Base-by-base conservation (phyloP, 2,329 filamentous ascomycete species). In the Penicillium sp. region DNA sequence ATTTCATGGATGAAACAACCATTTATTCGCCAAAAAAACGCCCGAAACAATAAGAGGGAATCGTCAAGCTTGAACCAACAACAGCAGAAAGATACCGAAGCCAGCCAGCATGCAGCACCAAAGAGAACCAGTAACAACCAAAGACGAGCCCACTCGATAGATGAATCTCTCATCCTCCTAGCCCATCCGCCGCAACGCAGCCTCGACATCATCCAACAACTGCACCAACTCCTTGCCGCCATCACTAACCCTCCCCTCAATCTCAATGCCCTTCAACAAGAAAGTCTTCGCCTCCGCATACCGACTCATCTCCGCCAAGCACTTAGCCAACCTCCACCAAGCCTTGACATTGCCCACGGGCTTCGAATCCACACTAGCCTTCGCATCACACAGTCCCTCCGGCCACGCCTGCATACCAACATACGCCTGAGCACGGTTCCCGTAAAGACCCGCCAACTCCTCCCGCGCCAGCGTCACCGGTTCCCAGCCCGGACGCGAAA, bases 291-390 rank as follows among this genome's bases (percentile, higher is more conserved):
- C 93, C 85, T 98, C 94, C 58, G 91, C 87, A 71, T 91, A 79
- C 62, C 94, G 79, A 1, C 90, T 90, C 95, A 98, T 98, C 86
- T 99, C 95, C 67, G 89, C 79, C 73, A 98, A 78, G 74, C 92
- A 96, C 80, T 87, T 88, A 10, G 91, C 95, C 63, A 91, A 83
- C 63, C 95, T 84, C 89, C 92, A 97, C 92, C 94, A 98, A 0
- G 89, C 93, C 86, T 98, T 98, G 1, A 91, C 88, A 76, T 99
- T 98, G 42, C 90, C 93, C 45, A 89, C 85, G 67, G 88, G 86
- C 83, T 94, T 93, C 64, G 92, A 88, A 82, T 97, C 93, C 46
- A 97, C 89, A 75, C 91, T 95, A 33, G 88, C 86, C 80, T 96
- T 90, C 4, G 93, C 93, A 78, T 99, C 95, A 6, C 92, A 84